Evolutionary conservation across 208 protist genomes (phyloP).

Genomic region (Acanthamoeba triangularis): DNA sequence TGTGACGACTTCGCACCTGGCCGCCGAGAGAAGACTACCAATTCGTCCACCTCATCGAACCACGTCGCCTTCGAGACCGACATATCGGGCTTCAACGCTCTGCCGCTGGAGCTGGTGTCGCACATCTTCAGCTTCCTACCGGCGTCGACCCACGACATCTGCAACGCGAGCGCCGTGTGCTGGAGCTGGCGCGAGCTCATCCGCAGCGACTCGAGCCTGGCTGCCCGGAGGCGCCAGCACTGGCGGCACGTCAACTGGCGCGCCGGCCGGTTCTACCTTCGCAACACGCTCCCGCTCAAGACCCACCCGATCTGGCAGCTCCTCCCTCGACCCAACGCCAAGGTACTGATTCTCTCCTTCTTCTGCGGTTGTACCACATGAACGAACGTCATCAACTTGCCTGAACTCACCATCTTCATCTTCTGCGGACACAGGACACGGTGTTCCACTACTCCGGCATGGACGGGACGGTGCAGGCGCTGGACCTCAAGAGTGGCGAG

Average conservation of each 20-base stretch:
- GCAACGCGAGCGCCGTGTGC: slow-evolving; percentile 51
- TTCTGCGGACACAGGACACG: background rate
- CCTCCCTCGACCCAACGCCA: background rate
- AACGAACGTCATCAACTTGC: background rate
- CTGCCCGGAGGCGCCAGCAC: slow-evolving; percentile 25
- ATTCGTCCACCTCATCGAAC: background rate
- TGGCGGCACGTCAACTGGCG: slow-evolving; percentile 62
- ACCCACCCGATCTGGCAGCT: slow-evolving; percentile 61
- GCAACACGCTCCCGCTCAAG: slow-evolving; percentile 43
- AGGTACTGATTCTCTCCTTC: background rate
- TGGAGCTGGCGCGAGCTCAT: slow-evolving; percentile 28
- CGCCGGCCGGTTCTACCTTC: slow-evolving; percentile 28
- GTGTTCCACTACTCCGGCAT: slow-evolving; percentile 57
- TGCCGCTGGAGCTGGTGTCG: background rate
- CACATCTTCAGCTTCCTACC: slow-evolving; percentile 51
- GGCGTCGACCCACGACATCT: slow-evolving; percentile 1
- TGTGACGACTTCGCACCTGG: background rate
- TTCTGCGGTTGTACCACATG: background rate
- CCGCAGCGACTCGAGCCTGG: slow-evolving; percentile 42
- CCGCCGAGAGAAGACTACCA: background rate
- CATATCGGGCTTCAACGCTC: background rate
- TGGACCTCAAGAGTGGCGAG: slow-evolving; percentile 27
- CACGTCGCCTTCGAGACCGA: background rate
- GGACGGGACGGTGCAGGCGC: slow-evolving; percentile 32
- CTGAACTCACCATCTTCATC: background rate